A percentile compares a stretch with the other conserved stretches of the same genome.
Evolutionary conservation across 441 rosid genomes (phyloP).

Genomic region (Croton setiger): DNA sequence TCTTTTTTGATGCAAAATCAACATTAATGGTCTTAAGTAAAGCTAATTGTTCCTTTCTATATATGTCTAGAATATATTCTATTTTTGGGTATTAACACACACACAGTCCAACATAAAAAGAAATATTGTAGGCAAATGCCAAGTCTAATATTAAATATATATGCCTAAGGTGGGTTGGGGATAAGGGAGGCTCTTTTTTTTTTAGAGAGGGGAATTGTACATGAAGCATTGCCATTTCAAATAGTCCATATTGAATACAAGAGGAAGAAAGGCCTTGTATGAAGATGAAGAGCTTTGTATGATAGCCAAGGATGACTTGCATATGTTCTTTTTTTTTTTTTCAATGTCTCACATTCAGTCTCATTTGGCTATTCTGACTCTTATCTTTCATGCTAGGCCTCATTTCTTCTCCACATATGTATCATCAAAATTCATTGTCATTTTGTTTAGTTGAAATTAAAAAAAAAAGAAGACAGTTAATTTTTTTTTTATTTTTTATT

Average conservation of each 20-base stretch:
- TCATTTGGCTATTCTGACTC: conserved; percentile 31
- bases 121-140: too few relatives aligned
- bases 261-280: conserved; percentile 47
- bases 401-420: conserved; percentile 25
- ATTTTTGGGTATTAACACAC: neutral
- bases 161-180: too few relatives aligned
- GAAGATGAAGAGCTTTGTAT: conserved; percentile 35
- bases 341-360: conserved; percentile 22
- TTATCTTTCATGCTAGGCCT: conserved; percentile 37
- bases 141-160: too few relatives aligned
- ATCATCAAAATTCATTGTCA: neutral
- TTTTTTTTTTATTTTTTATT: too few relatives aligned
- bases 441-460: neutral
- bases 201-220: neutral
- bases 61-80: conserved; percentile 21
- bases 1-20: neutral
- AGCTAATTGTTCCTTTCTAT: conserved; percentile 5
- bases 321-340: conserved; percentile 19
- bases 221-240: neutral
- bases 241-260: neutral
- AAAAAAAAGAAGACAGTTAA: too few relatives aligned
- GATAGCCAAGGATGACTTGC: conserved; percentile 67
- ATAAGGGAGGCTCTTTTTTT: too few relatives aligned
- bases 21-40: neutral
- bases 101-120: neutral